Conservation (phyloP, 495 filamentous ascomycete species). For the Penicillium malachiteum region DNA sequence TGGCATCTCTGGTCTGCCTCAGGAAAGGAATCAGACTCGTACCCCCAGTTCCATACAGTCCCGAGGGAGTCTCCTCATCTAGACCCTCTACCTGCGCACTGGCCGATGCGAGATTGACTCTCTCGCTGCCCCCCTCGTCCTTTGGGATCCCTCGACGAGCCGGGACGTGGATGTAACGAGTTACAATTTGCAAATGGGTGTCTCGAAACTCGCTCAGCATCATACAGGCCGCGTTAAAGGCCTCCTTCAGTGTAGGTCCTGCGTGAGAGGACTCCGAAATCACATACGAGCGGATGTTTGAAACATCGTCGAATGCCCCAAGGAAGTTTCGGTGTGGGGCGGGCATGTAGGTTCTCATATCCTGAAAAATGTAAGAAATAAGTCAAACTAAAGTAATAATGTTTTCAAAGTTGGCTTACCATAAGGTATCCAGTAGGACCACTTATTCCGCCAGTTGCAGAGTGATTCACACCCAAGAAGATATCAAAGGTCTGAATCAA, state of each 20-base stretch:
- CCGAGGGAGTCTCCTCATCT: slow-evolving; percentile 15
- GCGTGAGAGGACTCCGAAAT: slow-evolving; percentile 45
- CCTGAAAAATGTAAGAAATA: slow-evolving; percentile 33
- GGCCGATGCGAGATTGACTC: slow-evolving; percentile 34
- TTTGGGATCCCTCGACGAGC: slow-evolving; percentile 23
- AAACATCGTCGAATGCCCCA: slow-evolving; percentile 64
- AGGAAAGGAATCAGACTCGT: slow-evolving; percentile 88
- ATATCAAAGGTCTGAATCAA: slow-evolving; percentile 93
- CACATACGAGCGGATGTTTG: slow-evolving; percentile 83
- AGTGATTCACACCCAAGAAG: slow-evolving; percentile 81
- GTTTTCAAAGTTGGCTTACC: slow-evolving; percentile 17
- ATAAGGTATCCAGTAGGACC: slow-evolving; percentile 32
- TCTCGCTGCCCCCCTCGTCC: slow-evolving; percentile 5
- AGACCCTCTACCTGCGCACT: slow-evolving; percentile 23
- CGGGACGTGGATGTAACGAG: slow-evolving; percentile 82
- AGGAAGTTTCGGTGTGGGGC: slow-evolving; percentile 87
- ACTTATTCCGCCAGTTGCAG: slow-evolving; percentile 73
- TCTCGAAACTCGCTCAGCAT: slow-evolving; percentile 81
- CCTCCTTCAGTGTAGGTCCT: slow-evolving; percentile 63
- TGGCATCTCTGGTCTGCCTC: slow-evolving; percentile 89
- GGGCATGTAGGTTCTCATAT: slow-evolving; percentile 98
- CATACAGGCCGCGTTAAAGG: slow-evolving; percentile 83
- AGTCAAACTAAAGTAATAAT: no score
- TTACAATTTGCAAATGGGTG: slow-evolving; percentile 91
- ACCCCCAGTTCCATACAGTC: slow-evolving; percentile 81